Percentiles rank a stretch among this genome's conserved stretches.
Conservation (phyloP, 257 asterid genomes). For the Cinchona pubescens region DNA sequence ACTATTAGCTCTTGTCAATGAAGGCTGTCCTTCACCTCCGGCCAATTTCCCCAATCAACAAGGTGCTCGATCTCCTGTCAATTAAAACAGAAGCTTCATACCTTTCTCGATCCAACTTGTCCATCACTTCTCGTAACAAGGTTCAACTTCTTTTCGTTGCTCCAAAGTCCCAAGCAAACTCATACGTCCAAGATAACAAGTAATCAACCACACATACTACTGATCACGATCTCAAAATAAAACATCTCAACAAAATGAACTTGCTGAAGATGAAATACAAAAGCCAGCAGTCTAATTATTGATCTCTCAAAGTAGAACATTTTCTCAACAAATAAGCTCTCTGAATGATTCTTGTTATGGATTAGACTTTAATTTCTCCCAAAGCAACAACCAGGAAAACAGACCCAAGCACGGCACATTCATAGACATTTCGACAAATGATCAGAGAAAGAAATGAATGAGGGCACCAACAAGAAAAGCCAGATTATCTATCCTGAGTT, state of each 20-base stretch:
- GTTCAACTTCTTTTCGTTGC: not conserved
- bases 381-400: not conserved
- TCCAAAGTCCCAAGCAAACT: not conserved
- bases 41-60: too few species aligned
- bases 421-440: not conserved
- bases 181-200: not conserved
- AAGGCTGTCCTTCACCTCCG: too few species aligned
- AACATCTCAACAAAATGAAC: not conserved
- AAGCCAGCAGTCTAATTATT: too few species aligned
- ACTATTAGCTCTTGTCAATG: too few species aligned
- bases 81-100: too few species aligned
- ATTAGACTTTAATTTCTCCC: too few species aligned
- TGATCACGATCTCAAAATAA: not conserved
- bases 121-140: not conserved
- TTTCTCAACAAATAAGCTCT: not conserved
- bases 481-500: not conserved
- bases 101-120: not conserved
- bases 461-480: not conserved
- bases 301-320: not conserved
- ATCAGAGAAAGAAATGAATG: too few species aligned
- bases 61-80: too few species aligned
- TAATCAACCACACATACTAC: not conserved
- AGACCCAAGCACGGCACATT: not conserved
- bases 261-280: not conserved
- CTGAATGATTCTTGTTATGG: not conserved